Conservation (phyloP, 768 basidiomycete genomes). For the Kwoniella pini region DNA sequence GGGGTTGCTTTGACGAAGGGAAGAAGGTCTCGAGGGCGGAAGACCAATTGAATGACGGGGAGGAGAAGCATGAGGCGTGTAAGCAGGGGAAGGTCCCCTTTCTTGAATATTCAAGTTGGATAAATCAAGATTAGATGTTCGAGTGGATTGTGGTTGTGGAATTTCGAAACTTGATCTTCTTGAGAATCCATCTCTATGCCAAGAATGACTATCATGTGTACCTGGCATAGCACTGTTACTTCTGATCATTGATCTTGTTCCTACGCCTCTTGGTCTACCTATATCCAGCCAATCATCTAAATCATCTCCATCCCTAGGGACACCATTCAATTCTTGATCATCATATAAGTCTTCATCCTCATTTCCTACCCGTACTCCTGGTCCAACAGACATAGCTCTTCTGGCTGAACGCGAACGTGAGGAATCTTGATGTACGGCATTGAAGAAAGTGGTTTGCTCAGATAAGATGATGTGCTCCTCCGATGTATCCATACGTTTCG, state of each 20-base stretch:
- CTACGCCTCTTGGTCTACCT: conserved; percentile 1
- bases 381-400: conserved; percentile 61
- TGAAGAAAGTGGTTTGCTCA: conserved; percentile 71
- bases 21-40: conserved; percentile 15
- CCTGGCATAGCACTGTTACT: conserved; percentile 44
- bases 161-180: conserved; percentile 28
- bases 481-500: conserved; percentile 69
- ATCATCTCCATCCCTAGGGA: conserved; percentile 22
- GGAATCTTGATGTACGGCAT: conserved; percentile 55
- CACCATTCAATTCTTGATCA: conserved; percentile 32
- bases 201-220: conserved; percentile 19
- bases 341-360: conserved; percentile 29
- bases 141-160: not conserved
- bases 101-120: conserved; percentile 14
- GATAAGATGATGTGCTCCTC: conserved; percentile 78
- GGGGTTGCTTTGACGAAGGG: conserved; percentile 17
- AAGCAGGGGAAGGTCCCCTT: conserved; percentile 51
- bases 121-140: conserved; percentile 9
- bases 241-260: conserved; percentile 7
- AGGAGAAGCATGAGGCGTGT: conserved; percentile 36
- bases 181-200: conserved; percentile 32
- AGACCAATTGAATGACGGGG: conserved; percentile 3
- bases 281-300: conserved; percentile 18
- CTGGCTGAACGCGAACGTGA: conserved; percentile 55
- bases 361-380: conserved; percentile 45